Conservation (phyloP, 139 green algal genomes). For the Astrephomene gubernaculifera region DNA sequence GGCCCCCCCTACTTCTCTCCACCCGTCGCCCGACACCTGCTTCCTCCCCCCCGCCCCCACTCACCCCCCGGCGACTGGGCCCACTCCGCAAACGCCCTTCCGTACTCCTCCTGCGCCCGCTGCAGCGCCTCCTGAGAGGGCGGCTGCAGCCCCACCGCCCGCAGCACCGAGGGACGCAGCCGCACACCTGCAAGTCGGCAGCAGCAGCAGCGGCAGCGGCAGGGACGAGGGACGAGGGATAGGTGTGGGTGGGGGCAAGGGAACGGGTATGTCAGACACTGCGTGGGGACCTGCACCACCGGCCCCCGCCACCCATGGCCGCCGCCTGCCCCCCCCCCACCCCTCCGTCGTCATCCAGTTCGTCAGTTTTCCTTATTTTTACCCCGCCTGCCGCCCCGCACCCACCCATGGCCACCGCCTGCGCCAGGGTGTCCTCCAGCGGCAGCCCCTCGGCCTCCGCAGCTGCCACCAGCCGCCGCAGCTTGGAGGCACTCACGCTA, state of each 20-base stretch:
- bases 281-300: neutral
- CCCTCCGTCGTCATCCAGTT: neutral
- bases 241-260: too few species aligned
- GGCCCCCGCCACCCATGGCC: neutral
- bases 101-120: neutral
- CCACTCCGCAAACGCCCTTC: neutral
- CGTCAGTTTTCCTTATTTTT: too few species aligned
- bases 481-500: neutral
- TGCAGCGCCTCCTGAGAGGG: neutral
- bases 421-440: constrained; percentile 40
- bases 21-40: too few species aligned
- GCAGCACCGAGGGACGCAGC: neutral
- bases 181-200: neutral
- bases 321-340: too few species aligned
- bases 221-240: too few species aligned
- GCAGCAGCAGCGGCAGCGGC: neutral
- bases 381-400: neutral
- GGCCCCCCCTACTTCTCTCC: too few species aligned
- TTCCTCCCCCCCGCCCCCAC: too few species aligned
- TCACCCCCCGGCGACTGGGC: neutral
- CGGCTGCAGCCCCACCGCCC: neutral
- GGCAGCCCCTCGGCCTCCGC: neutral
- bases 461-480: neutral
- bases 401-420: constrained; percentile 43
- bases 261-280: too few species aligned